These are phyloP conservation scores for Globisporangium perplexum DNA, from an alignment of 352 stramenopile genomes.

Conservation along the genomic window DNA sequence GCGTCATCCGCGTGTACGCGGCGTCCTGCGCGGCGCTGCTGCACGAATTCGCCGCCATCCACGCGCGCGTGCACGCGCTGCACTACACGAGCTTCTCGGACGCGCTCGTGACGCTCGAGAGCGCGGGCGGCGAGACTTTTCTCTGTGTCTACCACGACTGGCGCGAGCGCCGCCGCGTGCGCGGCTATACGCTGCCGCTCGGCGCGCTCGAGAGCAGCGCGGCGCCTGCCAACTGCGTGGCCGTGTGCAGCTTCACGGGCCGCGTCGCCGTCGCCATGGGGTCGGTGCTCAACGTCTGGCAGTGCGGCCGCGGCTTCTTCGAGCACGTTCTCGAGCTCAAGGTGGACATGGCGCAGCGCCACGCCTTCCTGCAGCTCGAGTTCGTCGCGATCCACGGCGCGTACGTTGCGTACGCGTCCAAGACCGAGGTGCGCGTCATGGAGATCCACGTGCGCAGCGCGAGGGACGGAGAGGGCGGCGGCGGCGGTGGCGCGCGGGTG, in stretches of 20 bases:
- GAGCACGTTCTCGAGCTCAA: conserved; percentile 87
- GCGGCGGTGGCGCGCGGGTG: not conserved
- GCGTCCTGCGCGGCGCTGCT: conserved; percentile 67
- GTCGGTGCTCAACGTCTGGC: conserved; percentile 78
- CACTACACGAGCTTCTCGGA: conserved; percentile 87
- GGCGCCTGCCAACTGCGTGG: conserved; percentile 54
- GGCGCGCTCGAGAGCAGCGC: conserved; percentile 57
- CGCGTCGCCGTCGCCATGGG: conserved; percentile 75
- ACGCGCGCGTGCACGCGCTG: conserved; percentile 58
- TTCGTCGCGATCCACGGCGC: conserved; percentile 77
- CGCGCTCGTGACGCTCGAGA: conserved; percentile 82
- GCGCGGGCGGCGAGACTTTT: conserved; percentile 71
- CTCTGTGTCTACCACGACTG: conserved; percentile 87
- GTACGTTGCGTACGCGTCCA: conserved; percentile 69
- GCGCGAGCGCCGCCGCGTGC: conserved; percentile 72
- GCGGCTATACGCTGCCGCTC: conserved; percentile 78
- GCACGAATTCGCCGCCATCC: conserved; percentile 79
- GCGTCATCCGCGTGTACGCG: conserved; percentile 78
- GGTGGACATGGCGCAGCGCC: conserved; percentile 70
- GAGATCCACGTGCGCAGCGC: conserved; percentile 66
- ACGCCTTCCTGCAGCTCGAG: conserved; percentile 67
- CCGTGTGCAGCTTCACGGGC: conserved; percentile 80
- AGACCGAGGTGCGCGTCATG: conserved; percentile 76
- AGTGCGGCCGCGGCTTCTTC: conserved; percentile 82
- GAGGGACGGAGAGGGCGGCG: conserved; percentile 20